These are phyloP conservation scores for Neurospora sp. DNA, from an alignment of 495 filamentous ascomycete species.

Conservation along the genomic window DNA sequence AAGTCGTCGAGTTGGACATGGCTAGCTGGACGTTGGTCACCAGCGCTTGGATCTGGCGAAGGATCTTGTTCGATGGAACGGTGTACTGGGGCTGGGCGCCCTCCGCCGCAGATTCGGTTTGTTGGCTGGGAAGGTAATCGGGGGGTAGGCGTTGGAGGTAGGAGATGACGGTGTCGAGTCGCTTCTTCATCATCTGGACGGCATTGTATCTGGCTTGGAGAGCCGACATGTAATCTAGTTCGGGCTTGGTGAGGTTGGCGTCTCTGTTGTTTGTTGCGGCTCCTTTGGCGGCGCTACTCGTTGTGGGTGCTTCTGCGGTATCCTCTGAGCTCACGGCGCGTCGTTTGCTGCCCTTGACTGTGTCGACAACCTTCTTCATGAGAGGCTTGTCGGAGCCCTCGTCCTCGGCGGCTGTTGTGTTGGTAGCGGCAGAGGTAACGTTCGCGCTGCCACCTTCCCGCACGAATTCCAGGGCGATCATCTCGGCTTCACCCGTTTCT, in stretches of 20 bases:
- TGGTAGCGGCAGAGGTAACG: conserved; percentile 42
- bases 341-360: conserved; percentile 37
- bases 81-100: conserved; percentile 32
- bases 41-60: conserved; percentile 56
- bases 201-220: conserved; percentile 86
- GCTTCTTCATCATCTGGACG: conserved; percentile 78
- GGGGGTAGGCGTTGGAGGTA: conserved; percentile 70
- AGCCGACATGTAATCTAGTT: conserved; percentile 59
- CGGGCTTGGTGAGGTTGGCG: conserved; percentile 55
- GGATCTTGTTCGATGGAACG: conserved; percentile 50
- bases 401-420: conserved; percentile 10
- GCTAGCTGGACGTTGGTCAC: conserved; percentile 52
- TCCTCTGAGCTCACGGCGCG: conserved; percentile 27
- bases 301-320: conserved; percentile 13
- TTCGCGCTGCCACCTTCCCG: conserved; percentile 64
- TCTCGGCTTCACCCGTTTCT: conserved; percentile 92
- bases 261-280: conserved; percentile 23
- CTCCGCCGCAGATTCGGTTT: conserved; percentile 8
- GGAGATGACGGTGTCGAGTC: conserved; percentile 68
- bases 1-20: conserved; percentile 23
- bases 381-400: conserved; percentile 19
- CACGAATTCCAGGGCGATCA: conserved; percentile 91
- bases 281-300: conserved; percentile 16
- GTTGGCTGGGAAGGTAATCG: conserved; percentile 41
- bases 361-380: conserved; percentile 25